Base-by-base conservation (phyloP, 2,329 filamentous ascomycete species). In the Aureobasidium pullulans region DNA sequence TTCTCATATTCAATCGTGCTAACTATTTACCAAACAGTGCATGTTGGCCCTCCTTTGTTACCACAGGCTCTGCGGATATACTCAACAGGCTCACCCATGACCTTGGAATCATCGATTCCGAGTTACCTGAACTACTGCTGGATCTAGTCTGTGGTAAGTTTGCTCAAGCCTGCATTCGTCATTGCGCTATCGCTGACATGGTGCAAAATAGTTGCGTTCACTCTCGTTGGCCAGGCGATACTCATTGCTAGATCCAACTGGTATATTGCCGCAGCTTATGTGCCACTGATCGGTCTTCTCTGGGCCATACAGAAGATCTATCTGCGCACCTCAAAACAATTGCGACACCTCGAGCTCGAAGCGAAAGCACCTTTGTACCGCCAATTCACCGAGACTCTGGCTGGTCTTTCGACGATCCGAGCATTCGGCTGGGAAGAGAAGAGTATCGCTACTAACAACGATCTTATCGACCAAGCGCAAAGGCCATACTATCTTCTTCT, bases 341-440 rank as follows among this genome's bases (percentile, higher is more conserved):
- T 81, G 2, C 75, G 81, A 36, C 72, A 81, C n/a, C 71, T 83
- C 7, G 81, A 83, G 65, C 71, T 83, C 0, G 80, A 83, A 64
- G 70, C 73, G 34, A 77, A 78, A 60, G 73, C 74, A 0, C 77
- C 79, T 0, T 69, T 82, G 1, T 81, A 77, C 64, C 75, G 77
- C 0, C 75, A 81, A 36, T 82, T 83, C 63, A 67, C 76, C 5
- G 81, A 83, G 60, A 77, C 77, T 0, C 65, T 81, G 0, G 67
- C 71, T 4, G 80, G 80, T 0, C 62, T 82, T 0, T 62, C 72
- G 0, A 82, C 78, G 0, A 76, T 84, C 32, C 76, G 80, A 7
- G 76, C 80, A 0, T 81, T 80, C 52, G 73, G 73, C 1, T 82
- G 79, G 78, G 68, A 71, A 13, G 64, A 63, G 1, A 66, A 69